These are phyloP conservation scores for Penicillium sp. DNA, from an alignment of 2,329 filamentous ascomycete species.

Conservation along the genomic window DNA sequence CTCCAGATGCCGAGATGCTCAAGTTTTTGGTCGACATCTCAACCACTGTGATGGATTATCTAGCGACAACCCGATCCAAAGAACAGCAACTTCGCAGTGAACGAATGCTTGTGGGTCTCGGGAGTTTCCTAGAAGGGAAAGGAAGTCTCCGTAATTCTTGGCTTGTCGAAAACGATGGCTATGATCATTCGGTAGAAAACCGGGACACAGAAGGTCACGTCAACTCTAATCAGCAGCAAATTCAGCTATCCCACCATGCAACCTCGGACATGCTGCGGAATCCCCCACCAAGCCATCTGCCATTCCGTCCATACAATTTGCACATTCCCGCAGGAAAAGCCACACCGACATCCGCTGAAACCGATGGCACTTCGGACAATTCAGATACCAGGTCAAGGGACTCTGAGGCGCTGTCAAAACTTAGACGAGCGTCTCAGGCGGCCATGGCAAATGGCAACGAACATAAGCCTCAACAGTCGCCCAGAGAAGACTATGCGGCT, in stretches of 20 bases:
- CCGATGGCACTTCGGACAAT: background rate
- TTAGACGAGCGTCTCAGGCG: background rate
- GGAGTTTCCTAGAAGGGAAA: constrained; percentile 51
- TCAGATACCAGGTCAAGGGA: background rate
- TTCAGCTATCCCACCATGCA: constrained; percentile 6
- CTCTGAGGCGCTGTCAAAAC: background rate
- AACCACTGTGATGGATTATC: constrained; percentile 57
- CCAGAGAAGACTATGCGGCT: constrained; percentile 3
- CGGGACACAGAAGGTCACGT: constrained; percentile 8
- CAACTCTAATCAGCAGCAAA: constrained; percentile 15
- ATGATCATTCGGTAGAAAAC: background rate
- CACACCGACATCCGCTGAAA: background rate
- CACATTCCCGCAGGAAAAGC: background rate
- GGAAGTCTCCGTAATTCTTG: constrained; percentile 24
- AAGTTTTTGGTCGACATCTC: constrained; percentile 51
- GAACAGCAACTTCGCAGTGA: constrained; percentile 51
- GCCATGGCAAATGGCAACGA: background rate
- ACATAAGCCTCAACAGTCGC: background rate
- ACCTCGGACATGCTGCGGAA: background rate
- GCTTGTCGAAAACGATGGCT: constrained; percentile 1
- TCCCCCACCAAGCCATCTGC: background rate
- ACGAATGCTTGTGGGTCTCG: constrained; percentile 57
- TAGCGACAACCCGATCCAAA: constrained; percentile 56
- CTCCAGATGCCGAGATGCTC: constrained; percentile 44
- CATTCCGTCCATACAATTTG: constrained; percentile 5